These are phyloP conservation scores for Oenanthe sinensis DNA, from an alignment of 129 eudicot species.

Conservation along the genomic window DNA sequence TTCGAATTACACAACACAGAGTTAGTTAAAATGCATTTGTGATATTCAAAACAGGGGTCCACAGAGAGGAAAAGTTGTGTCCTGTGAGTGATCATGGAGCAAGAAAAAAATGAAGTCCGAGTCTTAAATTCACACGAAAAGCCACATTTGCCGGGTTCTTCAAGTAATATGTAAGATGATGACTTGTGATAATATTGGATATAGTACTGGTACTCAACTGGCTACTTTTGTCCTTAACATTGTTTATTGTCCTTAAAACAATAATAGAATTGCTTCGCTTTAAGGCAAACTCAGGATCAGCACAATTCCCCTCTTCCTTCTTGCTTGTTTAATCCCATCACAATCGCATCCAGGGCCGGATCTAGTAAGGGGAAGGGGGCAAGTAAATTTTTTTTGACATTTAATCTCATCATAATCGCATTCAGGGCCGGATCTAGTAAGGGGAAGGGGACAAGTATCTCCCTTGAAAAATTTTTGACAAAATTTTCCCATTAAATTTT, in stretches of 20 bases:
- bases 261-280: neutral
- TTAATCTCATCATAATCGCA: too few species aligned
- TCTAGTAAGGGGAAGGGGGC: too few species aligned
- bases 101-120: neutral
- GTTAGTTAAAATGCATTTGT: neutral
- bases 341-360: too few species aligned
- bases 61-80: neutral
- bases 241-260: neutral
- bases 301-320: neutral
- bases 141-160: constrained; percentile 6
- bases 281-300: neutral
- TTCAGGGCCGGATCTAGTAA: too few species aligned
- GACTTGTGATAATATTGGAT: neutral
- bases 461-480: too few species aligned
- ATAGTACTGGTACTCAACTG: neutral
- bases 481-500: too few species aligned
- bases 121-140: constrained; percentile 2
- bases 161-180: neutral
- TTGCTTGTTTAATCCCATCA: neutral
- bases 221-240: neutral
- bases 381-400: too few species aligned
- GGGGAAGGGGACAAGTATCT: too few species aligned
- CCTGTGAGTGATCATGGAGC: neutral
- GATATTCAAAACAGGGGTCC: neutral
- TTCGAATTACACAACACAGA: neutral